Percentiles rank a stretch among this genome's conserved stretches.
Evolutionary conservation across 2,329 filamentous ascomycete species (phyloP).

Genomic region (Tolypocladium album): DNA sequence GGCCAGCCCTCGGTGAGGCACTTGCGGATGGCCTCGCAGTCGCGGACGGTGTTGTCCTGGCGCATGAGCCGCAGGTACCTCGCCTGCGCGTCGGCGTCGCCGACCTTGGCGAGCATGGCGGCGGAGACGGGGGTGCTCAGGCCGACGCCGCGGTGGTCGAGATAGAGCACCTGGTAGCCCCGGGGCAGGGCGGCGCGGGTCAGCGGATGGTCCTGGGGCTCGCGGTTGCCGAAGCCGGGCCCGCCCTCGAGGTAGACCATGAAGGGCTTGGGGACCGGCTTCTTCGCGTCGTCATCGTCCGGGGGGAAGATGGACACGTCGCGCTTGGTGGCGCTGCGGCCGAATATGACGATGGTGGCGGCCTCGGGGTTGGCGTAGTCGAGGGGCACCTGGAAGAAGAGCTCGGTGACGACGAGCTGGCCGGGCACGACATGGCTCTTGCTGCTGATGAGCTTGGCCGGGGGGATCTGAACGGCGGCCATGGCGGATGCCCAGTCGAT

Average conservation of each 20-base stretch:
- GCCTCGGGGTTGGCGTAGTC: constrained; percentile 57
- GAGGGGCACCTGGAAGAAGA: constrained; percentile 78
- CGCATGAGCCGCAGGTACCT: constrained; percentile 77
- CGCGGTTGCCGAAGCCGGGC: constrained; percentile 65
- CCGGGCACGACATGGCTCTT: constrained; percentile 41
- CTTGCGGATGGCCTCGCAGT: constrained; percentile 76
- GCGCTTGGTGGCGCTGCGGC: constrained; percentile 57
- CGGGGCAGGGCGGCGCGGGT: constrained; percentile 62
- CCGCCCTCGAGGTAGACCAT: constrained; percentile 77
- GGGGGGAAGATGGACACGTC: constrained; percentile 47
- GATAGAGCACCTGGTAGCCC: constrained; percentile 74
- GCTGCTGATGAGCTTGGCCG: constrained; percentile 28
- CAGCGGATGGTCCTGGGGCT: constrained; percentile 63
- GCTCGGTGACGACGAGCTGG: constrained; percentile 64
- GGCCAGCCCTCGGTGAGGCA: constrained; percentile 62
- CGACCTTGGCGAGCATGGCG: constrained; percentile 46
- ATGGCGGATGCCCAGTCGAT: background rate
- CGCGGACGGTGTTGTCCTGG: constrained; percentile 80
- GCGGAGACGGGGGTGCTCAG: constrained; percentile 72
- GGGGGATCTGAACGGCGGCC: constrained; percentile 14
- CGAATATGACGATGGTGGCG: constrained; percentile 64
- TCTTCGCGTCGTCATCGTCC: constrained; percentile 11
- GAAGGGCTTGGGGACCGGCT: constrained; percentile 37
- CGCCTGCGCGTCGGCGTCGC: constrained; percentile 50
- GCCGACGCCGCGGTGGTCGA: constrained; percentile 90